phyloP scores from a whole-genome alignment of 2,329 filamentous ascomycete genomes.

The Pyrenochaeta sp. region DNA sequence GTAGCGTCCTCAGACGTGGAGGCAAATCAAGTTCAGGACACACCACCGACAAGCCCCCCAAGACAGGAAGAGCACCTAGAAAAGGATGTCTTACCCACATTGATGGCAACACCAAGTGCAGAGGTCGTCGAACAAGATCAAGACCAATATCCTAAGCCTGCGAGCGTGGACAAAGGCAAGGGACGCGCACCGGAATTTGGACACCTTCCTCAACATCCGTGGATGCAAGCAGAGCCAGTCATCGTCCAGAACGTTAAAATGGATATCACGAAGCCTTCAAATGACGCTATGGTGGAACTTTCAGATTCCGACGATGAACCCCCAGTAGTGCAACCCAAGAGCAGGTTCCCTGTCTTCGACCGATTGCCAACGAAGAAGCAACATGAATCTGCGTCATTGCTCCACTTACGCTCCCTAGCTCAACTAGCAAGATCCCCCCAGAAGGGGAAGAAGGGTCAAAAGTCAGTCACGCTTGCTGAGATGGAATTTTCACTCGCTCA shows the following conservation, averaged over 20 bases:
- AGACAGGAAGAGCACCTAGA: constrained; percentile 21
- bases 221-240: constrained; percentile 22
- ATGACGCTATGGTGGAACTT: constrained; percentile 38
- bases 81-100: constrained; percentile 6
- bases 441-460: constrained; percentile 53
- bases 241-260: constrained; percentile 24
- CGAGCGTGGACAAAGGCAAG: constrained; percentile 66
- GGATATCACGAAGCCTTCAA: constrained; percentile 1
- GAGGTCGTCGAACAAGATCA: constrained; percentile 6
- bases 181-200: constrained; percentile 60
- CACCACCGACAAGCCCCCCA: constrained; percentile 58
- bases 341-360: constrained; percentile 68
- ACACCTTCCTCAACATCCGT: constrained; percentile 41
- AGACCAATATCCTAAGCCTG: constrained; percentile 14
- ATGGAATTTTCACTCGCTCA: constrained; percentile 73
- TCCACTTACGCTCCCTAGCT: constrained; percentile 76
- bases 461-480: constrained; percentile 72
- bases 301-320: constrained; percentile 69
- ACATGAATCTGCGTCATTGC: constrained; percentile 70
- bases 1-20: constrained; percentile 71
- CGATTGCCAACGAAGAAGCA: constrained; percentile 69
- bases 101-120: constrained; percentile 7
- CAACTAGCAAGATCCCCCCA: constrained; percentile 72
- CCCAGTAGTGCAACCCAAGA: constrained; percentile 63
- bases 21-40: constrained; percentile 43